Evolutionary conservation across 352 stramenopile genomes (phyloP).

Genomic region (Pythium coloratum): DNA sequence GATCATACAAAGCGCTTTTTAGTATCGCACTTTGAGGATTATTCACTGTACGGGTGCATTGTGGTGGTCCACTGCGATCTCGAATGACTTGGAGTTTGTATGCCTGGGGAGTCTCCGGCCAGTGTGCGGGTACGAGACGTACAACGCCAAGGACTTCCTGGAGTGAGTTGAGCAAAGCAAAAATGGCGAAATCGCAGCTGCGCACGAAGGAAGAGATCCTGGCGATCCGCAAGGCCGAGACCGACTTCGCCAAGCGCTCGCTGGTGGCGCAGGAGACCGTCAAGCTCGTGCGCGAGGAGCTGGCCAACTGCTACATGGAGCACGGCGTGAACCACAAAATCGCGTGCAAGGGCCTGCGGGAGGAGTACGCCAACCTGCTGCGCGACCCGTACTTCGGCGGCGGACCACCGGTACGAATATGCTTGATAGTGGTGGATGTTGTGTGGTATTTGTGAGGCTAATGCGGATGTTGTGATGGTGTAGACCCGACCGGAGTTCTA

Average conservation of each 20-base stretch:
- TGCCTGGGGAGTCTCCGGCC: neutral
- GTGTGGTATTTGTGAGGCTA: neutral
- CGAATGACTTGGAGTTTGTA: constrained; percentile 13
- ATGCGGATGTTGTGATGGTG: neutral
- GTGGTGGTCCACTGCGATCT: constrained; percentile 12
- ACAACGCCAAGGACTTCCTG: neutral
- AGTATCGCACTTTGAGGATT: constrained; percentile 5
- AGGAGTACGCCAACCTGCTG: constrained; percentile 83
- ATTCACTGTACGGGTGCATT: neutral
- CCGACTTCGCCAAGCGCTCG: constrained; percentile 72
- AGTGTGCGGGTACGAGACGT: neutral
- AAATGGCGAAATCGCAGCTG: constrained; percentile 70
- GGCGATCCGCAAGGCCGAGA: constrained; percentile 70
- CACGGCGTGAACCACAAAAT: constrained; percentile 89
- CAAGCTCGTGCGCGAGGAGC: constrained; percentile 85
- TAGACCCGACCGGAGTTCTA: constrained; percentile 23
- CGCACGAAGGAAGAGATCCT: constrained; percentile 85
- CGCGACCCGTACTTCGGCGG: constrained; percentile 77
- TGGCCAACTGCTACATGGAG: constrained; percentile 88
- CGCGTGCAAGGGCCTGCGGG: constrained; percentile 75
- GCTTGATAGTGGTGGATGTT: neutral
- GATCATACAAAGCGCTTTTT: constrained; percentile 10
- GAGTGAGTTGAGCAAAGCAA: neutral
- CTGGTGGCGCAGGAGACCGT: constrained; percentile 77
- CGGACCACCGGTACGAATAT: constrained; percentile 50